Percentiles rank a stretch among this genome's conserved stretches.
These are phyloP conservation scores for Kodamaea restingae DNA, from an alignment of 805 yeast genomes.

Conservation along the genomic window DNA sequence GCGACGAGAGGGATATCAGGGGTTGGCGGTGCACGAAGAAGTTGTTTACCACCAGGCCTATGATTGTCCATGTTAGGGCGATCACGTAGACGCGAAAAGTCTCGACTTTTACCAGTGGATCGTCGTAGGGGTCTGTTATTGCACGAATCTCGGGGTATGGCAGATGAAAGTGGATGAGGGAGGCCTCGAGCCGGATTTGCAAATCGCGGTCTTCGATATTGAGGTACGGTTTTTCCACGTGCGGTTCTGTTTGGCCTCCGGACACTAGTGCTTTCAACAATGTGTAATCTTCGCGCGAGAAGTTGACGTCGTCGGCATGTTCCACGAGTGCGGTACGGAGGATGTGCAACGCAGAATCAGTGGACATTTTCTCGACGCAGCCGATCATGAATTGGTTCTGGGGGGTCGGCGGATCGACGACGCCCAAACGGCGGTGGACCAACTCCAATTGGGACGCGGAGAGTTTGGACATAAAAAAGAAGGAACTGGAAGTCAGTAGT, in stretches of 20 bases:
- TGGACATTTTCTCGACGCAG: constrained; percentile 21
- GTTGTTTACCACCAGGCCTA: constrained; percentile 54
- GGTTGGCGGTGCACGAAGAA: constrained; percentile 57
- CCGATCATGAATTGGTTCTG: constrained; percentile 24
- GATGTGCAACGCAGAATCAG: constrained; percentile 26
- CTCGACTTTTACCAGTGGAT: constrained; percentile 45
- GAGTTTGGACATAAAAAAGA: not conserved
- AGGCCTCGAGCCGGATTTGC: constrained; percentile 40
- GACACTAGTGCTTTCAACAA: constrained; percentile 28
- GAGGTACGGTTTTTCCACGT: constrained; percentile 10
- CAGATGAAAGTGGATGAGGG: constrained; percentile 40
- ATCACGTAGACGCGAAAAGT: constrained; percentile 55
- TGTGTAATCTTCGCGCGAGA: constrained; percentile 30
- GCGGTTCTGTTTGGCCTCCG: not conserved
- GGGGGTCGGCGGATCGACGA: constrained; percentile 1
- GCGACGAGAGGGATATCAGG: constrained; percentile 30
- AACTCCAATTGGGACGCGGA: not conserved
- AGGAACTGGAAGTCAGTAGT: no score
- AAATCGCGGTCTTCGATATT: constrained; percentile 24
- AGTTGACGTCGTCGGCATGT: constrained; percentile 33
- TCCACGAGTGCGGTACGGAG: constrained; percentile 34
- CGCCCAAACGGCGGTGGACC: not conserved
- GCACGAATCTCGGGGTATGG: constrained; percentile 69
- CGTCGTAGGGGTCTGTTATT: constrained; percentile 57
- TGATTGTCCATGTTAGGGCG: constrained; percentile 47